Percentiles rank a stretch among this genome's conserved stretches.
Conservation (phyloP, 805 yeast genomes). For the Pichia pseudocactophila region DNA sequence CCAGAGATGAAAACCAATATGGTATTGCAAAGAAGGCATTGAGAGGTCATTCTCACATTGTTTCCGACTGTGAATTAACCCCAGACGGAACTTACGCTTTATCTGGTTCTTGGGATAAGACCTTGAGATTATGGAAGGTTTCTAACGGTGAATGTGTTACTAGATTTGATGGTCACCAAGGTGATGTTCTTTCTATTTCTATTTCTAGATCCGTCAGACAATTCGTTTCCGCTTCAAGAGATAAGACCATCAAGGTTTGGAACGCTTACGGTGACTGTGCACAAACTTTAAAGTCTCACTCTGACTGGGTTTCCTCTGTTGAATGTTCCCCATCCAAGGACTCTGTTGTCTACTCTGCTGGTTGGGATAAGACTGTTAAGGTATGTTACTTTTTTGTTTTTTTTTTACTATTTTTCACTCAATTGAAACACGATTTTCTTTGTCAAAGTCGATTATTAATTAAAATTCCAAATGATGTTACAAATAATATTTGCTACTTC, state of each 20-base stretch:
- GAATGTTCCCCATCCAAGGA: slow-evolving; percentile 86
- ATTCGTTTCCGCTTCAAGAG: slow-evolving; percentile 98
- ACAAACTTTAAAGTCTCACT: slow-evolving; percentile 90
- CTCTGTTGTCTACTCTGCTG: slow-evolving; percentile 86
- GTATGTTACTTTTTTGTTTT: slow-evolving; percentile 36
- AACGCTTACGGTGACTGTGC: slow-evolving; percentile 96
- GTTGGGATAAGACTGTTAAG: slow-evolving; percentile 98
- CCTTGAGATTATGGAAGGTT: slow-evolving; percentile 97
- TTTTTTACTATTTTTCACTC: neutral
- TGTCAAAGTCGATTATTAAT: slow-evolving; percentile 2
- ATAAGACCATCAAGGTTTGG: slow-evolving; percentile 98
- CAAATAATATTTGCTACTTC: slow-evolving; percentile 96
- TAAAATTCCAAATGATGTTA: slow-evolving; percentile 54
- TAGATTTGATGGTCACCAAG: slow-evolving; percentile 97
- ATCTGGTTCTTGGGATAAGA: slow-evolving; percentile 99
- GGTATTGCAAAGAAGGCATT: slow-evolving; percentile 98
- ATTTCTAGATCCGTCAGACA: slow-evolving; percentile 95
- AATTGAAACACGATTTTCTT: neutral
- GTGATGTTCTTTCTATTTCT: slow-evolving; percentile 95
- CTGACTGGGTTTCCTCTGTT: slow-evolving; percentile 98
- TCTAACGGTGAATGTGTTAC: slow-evolving; percentile 86
- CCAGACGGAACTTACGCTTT: slow-evolving; percentile 97
- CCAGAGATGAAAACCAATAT: slow-evolving; percentile 91
- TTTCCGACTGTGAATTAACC: slow-evolving; percentile 94
- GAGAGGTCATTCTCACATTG: slow-evolving; percentile 98